phyloP scores from a whole-genome alignment of 352 stramenopile species.

The Phytophthora uliginosa region DNA sequence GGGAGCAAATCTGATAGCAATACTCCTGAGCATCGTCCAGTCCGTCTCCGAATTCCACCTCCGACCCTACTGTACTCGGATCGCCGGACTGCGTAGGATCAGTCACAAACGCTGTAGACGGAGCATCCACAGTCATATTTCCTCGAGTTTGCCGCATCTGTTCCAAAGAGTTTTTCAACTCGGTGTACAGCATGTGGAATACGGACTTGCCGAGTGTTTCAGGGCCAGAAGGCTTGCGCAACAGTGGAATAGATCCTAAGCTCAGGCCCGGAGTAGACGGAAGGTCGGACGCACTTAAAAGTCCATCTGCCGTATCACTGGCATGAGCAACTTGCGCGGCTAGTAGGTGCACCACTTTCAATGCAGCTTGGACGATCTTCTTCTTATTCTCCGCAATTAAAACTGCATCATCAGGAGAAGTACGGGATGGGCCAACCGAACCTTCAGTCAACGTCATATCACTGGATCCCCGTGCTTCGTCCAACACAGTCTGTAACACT shows the following conservation, averaged over 20 bases:
- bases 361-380: conserved; percentile 86
- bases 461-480: conserved; percentile 78
- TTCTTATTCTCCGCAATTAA: conserved; percentile 65
- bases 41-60: conserved; percentile 43
- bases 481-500: conserved; percentile 91
- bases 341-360: conserved; percentile 91
- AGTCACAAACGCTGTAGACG: conserved; percentile 36
- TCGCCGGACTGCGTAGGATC: conserved; percentile 59
- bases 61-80: conserved; percentile 45
- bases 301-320: conserved; percentile 68
- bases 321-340: conserved; percentile 90
- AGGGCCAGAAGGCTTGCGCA: conserved; percentile 86
- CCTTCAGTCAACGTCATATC: conserved; percentile 44
- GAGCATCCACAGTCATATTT: conserved; percentile 18
- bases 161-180: conserved; percentile 89
- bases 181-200: conserved; percentile 93
- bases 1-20: conserved; percentile 91
- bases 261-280: conserved; percentile 53
- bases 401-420: conserved; percentile 48
- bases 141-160: conserved; percentile 61
- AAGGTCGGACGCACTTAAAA: conserved; percentile 65
- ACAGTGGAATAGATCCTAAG: conserved; percentile 77
- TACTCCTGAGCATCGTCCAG: conserved; percentile 83
- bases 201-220: conserved; percentile 92
- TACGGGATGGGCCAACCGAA: conserved; percentile 20